Evolutionary conservation across 305 asterid genomes (phyloP).

Genomic region (Solanum hybrid): DNA sequence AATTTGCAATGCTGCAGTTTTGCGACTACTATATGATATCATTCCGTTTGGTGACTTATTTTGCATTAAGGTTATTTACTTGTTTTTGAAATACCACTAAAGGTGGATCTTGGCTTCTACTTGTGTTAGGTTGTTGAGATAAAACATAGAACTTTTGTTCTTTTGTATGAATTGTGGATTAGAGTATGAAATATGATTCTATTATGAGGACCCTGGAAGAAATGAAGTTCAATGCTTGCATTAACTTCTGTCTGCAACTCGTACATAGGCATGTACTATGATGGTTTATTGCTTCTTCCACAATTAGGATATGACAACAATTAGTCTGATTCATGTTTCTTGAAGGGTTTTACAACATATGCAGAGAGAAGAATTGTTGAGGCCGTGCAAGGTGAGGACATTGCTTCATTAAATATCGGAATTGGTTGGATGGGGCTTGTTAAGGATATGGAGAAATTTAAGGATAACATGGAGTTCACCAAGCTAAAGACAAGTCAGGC

Average conservation of each 20-base stretch:
- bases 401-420: slow-evolving; percentile 60
- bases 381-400: slow-evolving; percentile 81
- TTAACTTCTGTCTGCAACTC: background rate
- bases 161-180: background rate
- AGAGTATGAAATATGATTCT: background rate
- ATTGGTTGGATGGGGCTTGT: slow-evolving; percentile 84
- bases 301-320: background rate
- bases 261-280: background rate
- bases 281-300: background rate
- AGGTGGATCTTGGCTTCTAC: background rate
- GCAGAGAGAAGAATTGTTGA: slow-evolving; percentile 91
- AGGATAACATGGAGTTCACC: slow-evolving; percentile 77
- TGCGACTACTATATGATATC: background rate
- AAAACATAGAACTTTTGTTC: background rate
- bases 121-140: background rate
- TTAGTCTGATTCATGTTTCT: slow-evolving; percentile 9
- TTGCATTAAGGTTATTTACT: background rate
- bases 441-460: slow-evolving; percentile 62
- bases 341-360: slow-evolving; percentile 86
- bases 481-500: slow-evolving; percentile 71
- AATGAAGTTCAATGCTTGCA: background rate
- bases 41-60: background rate
- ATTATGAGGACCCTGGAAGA: background rate
- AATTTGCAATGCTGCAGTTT: background rate
- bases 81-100: background rate